Conservation (phyloP, 371 early-diverging fungal genomes). For the Mortierella sp. region DNA sequence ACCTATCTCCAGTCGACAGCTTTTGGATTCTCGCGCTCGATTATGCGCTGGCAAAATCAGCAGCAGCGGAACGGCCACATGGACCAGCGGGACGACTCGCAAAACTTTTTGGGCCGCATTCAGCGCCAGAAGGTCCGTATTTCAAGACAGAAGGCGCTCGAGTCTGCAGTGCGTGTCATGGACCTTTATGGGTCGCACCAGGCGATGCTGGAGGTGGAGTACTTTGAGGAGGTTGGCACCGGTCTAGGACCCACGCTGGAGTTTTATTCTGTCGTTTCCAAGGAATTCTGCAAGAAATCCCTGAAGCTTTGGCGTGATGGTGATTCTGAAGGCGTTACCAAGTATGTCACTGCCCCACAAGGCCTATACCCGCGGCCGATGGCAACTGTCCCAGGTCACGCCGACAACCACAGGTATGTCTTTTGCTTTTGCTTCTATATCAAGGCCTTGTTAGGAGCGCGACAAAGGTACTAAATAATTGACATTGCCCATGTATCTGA, state of each 20-base stretch:
- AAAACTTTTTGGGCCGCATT: conserved; percentile 74
- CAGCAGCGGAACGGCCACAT: conserved; percentile 35
- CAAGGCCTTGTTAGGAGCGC: neutral
- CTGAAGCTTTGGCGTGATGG: conserved; percentile 75
- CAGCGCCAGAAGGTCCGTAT: conserved; percentile 88
- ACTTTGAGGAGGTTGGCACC: conserved; percentile 93
- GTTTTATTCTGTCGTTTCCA: conserved; percentile 88
- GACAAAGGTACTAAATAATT: conserved; percentile 10
- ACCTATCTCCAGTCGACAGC: conserved; percentile 85
- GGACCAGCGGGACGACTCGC: conserved; percentile 46
- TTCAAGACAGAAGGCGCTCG: conserved; percentile 79
- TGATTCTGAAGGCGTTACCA: conserved; percentile 41
- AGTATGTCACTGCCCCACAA: conserved; percentile 60
- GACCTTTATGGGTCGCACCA: conserved; percentile 80
- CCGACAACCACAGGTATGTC: conserved; percentile 50
- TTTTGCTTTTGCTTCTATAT: neutral
- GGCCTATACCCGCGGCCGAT: conserved; percentile 87
- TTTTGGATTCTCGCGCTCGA: conserved; percentile 87
- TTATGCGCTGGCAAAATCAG: conserved; percentile 62
- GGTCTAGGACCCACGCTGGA: conserved; percentile 96
- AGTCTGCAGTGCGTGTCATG: conserved; percentile 85
- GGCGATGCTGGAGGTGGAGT: conserved; percentile 90
- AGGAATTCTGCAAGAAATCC: conserved; percentile 75
- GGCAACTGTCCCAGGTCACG: conserved; percentile 36
- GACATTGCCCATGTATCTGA: neutral